These are phyloP conservation scores for Ganoderma resinaceum DNA, from an alignment of 1,284 basidiomycete genomes.

Conservation along the genomic window DNA sequence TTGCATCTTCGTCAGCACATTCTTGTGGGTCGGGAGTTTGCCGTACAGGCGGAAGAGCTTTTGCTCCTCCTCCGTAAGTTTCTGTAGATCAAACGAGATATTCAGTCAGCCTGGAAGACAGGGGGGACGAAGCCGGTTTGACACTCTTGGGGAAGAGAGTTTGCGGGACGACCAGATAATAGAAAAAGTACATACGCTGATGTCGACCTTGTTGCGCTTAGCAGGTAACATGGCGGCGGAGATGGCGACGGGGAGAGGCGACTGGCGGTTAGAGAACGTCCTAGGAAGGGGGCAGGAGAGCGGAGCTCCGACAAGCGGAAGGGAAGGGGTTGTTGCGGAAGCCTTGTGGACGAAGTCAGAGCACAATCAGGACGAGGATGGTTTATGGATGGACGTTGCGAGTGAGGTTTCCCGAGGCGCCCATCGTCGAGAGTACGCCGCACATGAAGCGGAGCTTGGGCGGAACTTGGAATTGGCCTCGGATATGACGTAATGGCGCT, in stretches of 20 bases:
- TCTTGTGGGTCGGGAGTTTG: constrained; percentile 93
- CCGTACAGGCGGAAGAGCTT: constrained; percentile 96
- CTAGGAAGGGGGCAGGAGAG: constrained; percentile 16
- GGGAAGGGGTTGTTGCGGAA: constrained; percentile 17
- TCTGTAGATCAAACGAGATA: constrained; percentile 51
- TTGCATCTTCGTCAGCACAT: constrained; percentile 92
- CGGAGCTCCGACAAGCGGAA: constrained; percentile 26
- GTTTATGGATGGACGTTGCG: constrained; percentile 26
- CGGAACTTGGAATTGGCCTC: constrained; percentile 21
- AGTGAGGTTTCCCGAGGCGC: constrained; percentile 11
- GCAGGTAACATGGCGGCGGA: constrained; percentile 73
- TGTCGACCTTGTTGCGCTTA: constrained; percentile 90
- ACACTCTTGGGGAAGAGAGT: neutral
- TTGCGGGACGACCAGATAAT: constrained; percentile 10
- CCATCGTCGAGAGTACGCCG: neutral
- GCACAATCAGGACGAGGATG: constrained; percentile 6
- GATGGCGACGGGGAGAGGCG: constrained; percentile 24
- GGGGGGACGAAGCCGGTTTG: neutral
- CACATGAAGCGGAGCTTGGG: constrained; percentile 8
- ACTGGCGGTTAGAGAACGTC: neutral
- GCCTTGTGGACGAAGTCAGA: constrained; percentile 28
- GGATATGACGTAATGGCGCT: constrained; percentile 23
- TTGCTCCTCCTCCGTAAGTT: constrained; percentile 90
- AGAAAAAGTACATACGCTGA: constrained; percentile 69
- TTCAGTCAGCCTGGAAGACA: constrained; percentile 6